A percentile compares a stretch with the other conserved stretches of the same genome.
Evolutionary conservation across 2,329 filamentous ascomycete species (phyloP).

Genomic region (Aspergillus sp.): DNA sequence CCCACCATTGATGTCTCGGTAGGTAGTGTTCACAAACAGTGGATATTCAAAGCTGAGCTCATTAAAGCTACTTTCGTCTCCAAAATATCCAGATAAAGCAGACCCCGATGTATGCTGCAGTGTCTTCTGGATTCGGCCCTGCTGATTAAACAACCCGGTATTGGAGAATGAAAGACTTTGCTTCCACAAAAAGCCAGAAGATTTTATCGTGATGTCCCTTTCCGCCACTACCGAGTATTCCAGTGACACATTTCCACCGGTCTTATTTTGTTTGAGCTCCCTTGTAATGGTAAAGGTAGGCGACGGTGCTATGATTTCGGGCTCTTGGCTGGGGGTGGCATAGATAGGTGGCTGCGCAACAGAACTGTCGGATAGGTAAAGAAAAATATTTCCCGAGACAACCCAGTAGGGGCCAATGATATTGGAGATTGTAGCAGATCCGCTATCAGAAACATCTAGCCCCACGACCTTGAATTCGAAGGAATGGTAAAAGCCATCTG

Average conservation of each 20-base stretch:
- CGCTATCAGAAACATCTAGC: conserved; percentile 56
- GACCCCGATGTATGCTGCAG: conserved; percentile 53
- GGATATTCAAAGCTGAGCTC: conserved; percentile 58
- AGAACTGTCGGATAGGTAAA: conserved; percentile 62
- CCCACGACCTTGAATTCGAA: conserved; percentile 70
- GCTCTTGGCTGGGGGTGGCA: conserved; percentile 14
- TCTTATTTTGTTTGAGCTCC: conserved; percentile 29
- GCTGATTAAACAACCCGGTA: conserved; percentile 53
- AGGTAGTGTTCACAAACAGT: conserved; percentile 57
- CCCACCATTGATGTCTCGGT: conserved; percentile 47
- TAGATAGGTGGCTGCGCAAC: conserved; percentile 22
- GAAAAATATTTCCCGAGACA: conserved; percentile 74
- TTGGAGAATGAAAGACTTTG: conserved; percentile 61
- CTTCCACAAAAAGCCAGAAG: conserved; percentile 54
- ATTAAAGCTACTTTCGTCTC: conserved; percentile 35
- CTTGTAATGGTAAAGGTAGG: conserved; percentile 53
- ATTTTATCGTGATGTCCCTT: conserved; percentile 56
- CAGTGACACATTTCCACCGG: conserved; percentile 61
- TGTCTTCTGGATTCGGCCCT: conserved; percentile 56
- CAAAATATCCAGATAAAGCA: conserved; percentile 25
- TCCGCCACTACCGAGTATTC: conserved; percentile 58
- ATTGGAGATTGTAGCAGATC: conserved; percentile 51
- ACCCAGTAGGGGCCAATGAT: conserved; percentile 69
- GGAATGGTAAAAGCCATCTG: conserved; percentile 63
- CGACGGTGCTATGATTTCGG: conserved; percentile 34